phyloP scores from a whole-genome alignment of 306 rosid genomes.

The Dalbergia oliveri region DNA sequence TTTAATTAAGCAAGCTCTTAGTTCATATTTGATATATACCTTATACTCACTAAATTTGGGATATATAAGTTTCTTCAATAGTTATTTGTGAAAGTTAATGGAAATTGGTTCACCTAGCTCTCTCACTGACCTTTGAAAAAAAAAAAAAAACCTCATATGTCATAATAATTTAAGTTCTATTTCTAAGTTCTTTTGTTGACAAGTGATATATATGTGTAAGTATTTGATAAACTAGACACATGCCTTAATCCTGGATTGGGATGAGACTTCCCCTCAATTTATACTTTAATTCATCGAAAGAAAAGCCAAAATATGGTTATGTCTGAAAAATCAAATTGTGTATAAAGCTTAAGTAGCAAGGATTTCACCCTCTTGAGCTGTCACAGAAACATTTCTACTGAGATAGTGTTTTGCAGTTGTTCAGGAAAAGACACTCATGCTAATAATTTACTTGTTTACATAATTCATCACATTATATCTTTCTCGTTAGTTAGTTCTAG shows the following conservation, averaged over 20 bases:
- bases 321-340: not conserved
- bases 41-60: not conserved
- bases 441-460: not conserved
- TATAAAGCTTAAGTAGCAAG: too few relatives aligned
- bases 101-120: too few relatives aligned
- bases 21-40: not conserved
- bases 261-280: too few relatives aligned
- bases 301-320: too few relatives aligned
- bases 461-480: not conserved
- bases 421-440: not conserved
- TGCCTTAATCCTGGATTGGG: too few relatives aligned
- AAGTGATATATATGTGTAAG: too few relatives aligned
- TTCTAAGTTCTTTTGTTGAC: too few relatives aligned
- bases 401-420: not conserved
- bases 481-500: not conserved
- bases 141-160: too few relatives aligned
- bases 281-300: too few relatives aligned
- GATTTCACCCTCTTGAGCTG: not conserved
- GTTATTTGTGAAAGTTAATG: not conserved
- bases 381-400: not conserved
- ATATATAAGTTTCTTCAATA: not conserved
- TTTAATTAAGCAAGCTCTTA: not conserved
- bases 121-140: too few relatives aligned
- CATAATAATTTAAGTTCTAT: too few relatives aligned
- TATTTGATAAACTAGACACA: too few relatives aligned